Percentiles rank a stretch among this genome's conserved stretches.
These are phyloP conservation scores for Saccharomycopsis schoenii DNA, from an alignment of 805 yeast species.

Conservation along the genomic window DNA sequence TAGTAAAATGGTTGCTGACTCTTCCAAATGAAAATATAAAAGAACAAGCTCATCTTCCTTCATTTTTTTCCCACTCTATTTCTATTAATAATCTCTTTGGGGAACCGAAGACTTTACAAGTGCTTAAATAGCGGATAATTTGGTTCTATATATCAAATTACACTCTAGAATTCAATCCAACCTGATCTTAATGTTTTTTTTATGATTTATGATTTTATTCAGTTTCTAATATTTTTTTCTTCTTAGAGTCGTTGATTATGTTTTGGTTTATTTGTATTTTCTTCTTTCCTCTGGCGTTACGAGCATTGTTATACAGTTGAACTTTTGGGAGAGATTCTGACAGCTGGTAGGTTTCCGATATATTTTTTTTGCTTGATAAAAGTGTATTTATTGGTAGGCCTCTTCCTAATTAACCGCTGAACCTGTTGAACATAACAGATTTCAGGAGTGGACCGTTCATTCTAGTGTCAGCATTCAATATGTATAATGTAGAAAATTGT, in stretches of 20 bases:
- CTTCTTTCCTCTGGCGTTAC: background rate
- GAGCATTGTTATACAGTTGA: background rate
- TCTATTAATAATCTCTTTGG: background rate
- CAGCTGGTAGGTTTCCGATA: background rate
- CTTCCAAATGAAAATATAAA: constrained; percentile 6
- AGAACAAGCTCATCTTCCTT: constrained; percentile 3
- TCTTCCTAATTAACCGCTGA: too few species aligned
- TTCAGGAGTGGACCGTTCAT: too few species aligned
- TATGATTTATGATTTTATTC: background rate
- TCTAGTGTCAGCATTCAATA: too few species aligned
- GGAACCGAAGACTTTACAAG: background rate
- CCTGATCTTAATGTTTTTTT: background rate
- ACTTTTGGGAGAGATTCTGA: background rate
- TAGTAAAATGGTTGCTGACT: constrained; percentile 8
- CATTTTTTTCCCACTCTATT: background rate
- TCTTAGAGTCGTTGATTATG: background rate
- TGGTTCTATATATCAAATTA: background rate
- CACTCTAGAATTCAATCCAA: background rate
- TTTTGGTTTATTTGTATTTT: background rate
- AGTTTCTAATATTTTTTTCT: background rate
- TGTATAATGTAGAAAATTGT: too few species aligned
- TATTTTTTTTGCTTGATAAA: too few species aligned
- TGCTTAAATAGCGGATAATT: background rate
- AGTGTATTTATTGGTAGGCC: too few species aligned
- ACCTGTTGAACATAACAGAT: too few species aligned